phyloP scores from a whole-genome alignment of 768 basidiomycete genomes.

The Boletales sp. region DNA sequence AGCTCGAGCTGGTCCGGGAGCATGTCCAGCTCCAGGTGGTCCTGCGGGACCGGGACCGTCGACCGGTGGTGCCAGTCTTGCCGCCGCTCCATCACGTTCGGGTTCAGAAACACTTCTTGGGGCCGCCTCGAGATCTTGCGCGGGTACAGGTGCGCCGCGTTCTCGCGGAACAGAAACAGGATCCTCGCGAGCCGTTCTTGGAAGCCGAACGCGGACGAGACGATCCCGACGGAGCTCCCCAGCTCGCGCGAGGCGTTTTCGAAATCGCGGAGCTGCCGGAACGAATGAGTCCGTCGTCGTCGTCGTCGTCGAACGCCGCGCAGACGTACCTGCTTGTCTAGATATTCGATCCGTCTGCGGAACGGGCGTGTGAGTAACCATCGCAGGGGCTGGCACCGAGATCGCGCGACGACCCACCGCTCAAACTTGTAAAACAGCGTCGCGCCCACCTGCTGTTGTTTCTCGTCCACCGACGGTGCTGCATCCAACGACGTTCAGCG shows the following conservation, averaged over 20 bases:
- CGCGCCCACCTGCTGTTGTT: slow-evolving; percentile 44
- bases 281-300: not conserved
- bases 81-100: slow-evolving; percentile 27
- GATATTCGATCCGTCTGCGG: slow-evolving; percentile 40
- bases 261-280: slow-evolving; percentile 46
- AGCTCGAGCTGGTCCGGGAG: slow-evolving; percentile 43
- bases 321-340: slow-evolving; percentile 43
- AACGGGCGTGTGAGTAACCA: not conserved
- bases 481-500: not conserved
- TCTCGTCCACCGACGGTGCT: slow-evolving; percentile 44
- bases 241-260: slow-evolving; percentile 52
- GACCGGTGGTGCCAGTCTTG: slow-evolving; percentile 32
- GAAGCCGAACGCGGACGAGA: slow-evolving; percentile 48
- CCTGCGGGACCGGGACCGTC: slow-evolving; percentile 33
- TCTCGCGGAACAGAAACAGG: slow-evolving; percentile 49
- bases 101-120: slow-evolving; percentile 32
- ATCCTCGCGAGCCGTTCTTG: slow-evolving; percentile 48
- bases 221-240: slow-evolving; percentile 52
- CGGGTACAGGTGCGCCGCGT: slow-evolving; percentile 50
- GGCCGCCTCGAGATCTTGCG: slow-evolving; percentile 38
- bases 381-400: too few species aligned
- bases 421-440: slow-evolving; percentile 43
- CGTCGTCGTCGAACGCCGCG: too few species aligned
- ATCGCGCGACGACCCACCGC: slow-evolving; percentile 26
- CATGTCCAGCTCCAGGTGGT: slow-evolving; percentile 42